phyloP scores from a whole-genome alignment of 371 early-diverging fungal species.

The Mucor circinelloides region DNA sequence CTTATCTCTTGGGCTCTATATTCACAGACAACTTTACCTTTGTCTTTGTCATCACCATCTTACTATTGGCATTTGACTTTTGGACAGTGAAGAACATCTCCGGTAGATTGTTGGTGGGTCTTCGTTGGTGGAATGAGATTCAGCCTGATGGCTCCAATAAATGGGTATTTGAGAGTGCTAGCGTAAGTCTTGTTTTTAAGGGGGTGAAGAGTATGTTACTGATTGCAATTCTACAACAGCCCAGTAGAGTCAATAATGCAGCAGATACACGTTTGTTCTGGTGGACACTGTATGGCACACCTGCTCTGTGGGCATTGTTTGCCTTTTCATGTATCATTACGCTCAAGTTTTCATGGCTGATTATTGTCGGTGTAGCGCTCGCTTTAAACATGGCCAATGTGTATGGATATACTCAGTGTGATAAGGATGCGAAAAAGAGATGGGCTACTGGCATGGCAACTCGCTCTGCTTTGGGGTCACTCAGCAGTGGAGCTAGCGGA shows the following conservation, averaged over 20 bases:
- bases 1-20: slow-evolving; percentile 80
- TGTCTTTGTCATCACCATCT: slow-evolving; percentile 88
- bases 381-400: slow-evolving; percentile 87
- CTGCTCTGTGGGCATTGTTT: slow-evolving; percentile 84
- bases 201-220: neutral
- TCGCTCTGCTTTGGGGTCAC: slow-evolving; percentile 45
- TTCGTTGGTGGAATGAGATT: slow-evolving; percentile 98
- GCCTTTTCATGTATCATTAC: slow-evolving; percentile 77
- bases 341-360: slow-evolving; percentile 78
- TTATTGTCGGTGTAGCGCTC: slow-evolving; percentile 86
- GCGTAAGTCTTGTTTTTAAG: slow-evolving; percentile 54
- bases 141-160: slow-evolving; percentile 88
- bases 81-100: slow-evolving; percentile 99
- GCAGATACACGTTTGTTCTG: slow-evolving; percentile 93
- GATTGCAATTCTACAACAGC: slow-evolving; percentile 26
- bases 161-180: slow-evolving; percentile 95
- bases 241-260: slow-evolving; percentile 74
- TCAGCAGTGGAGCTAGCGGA: slow-evolving; percentile 41
- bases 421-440: slow-evolving; percentile 84
- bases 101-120: slow-evolving; percentile 92
- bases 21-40: slow-evolving; percentile 85
- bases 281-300: slow-evolving; percentile 85
- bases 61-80: slow-evolving; percentile 94
- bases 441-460: slow-evolving; percentile 61
- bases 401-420: slow-evolving; percentile 93